These are phyloP conservation scores for Penicillium thymicola DNA, from an alignment of 2,329 filamentous ascomycete species.

Conservation along the genomic window DNA sequence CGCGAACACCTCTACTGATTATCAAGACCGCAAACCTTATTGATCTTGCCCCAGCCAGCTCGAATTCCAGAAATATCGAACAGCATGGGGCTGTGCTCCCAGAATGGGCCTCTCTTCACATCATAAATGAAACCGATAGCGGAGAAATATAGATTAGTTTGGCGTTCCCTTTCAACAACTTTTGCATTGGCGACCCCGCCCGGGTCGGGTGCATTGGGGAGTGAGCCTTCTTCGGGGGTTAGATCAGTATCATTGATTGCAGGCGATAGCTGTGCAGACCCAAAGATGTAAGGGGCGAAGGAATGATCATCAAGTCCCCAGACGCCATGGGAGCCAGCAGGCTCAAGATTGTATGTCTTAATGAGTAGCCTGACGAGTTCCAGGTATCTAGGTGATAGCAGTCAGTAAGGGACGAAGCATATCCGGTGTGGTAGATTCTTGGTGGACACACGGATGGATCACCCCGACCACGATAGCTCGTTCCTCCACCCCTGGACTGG, in stretches of 20 bases:
- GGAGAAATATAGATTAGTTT: slow-evolving; percentile 83
- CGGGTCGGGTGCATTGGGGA: slow-evolving; percentile 68
- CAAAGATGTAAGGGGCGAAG: slow-evolving; percentile 91
- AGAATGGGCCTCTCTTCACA: slow-evolving; percentile 94
- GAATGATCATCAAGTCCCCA: slow-evolving; percentile 99
- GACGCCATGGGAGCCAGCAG: slow-evolving; percentile 92
- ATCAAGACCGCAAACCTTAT: slow-evolving; percentile 56
- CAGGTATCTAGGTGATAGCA: slow-evolving; percentile 60
- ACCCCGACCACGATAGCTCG: slow-evolving; percentile 76
- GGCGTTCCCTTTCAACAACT: slow-evolving; percentile 64
- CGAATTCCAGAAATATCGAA: slow-evolving; percentile 91
- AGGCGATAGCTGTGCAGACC: slow-evolving; percentile 82
- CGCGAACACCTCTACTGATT: background rate
- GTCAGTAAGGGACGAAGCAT: slow-evolving; percentile 12
- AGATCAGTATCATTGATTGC: slow-evolving; percentile 62
- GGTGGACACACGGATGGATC: slow-evolving; percentile 68
- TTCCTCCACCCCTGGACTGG: slow-evolving; percentile 57
- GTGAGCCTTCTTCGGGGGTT: slow-evolving; percentile 76
- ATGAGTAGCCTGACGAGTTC: slow-evolving; percentile 77
- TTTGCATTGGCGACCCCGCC: slow-evolving; percentile 62
- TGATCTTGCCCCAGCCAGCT: slow-evolving; percentile 97
- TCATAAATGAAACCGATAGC: slow-evolving; percentile 96
- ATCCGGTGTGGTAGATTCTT: background rate
- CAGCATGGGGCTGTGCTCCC: slow-evolving; percentile 92
- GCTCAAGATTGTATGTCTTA: slow-evolving; percentile 86